Evolutionary conservation across 139 green algal species (phyloP).

Genomic region (Haematococcus sp.): DNA sequence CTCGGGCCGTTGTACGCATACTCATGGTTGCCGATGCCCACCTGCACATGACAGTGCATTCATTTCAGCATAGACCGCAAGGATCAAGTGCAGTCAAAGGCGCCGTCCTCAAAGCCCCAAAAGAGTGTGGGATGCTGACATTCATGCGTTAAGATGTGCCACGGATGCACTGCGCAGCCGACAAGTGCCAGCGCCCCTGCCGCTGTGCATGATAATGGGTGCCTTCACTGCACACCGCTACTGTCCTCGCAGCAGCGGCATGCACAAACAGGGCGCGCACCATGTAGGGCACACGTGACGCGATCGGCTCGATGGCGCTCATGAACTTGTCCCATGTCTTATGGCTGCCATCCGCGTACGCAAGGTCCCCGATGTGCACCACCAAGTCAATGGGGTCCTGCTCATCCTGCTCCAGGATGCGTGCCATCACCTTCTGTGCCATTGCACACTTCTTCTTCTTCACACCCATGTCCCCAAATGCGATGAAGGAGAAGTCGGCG

Average conservation of each 20-base stretch:
- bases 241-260: too few species aligned
- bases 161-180: background rate
- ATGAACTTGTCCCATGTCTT: constrained; percentile 79
- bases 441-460: constrained; percentile 26
- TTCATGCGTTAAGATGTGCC: background rate
- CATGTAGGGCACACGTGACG: constrained; percentile 67
- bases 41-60: constrained; percentile 3
- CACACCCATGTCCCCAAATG: constrained; percentile 74
- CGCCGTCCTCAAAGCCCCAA: too few species aligned
- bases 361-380: constrained; percentile 52
- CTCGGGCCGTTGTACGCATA: constrained; percentile 33
- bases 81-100: too few species aligned
- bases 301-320: constrained; percentile 63
- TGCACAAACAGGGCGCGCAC: too few species aligned
- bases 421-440: background rate
- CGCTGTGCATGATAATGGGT: too few species aligned
- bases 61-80: too few species aligned
- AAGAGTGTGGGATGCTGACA: too few species aligned
- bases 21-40: constrained; percentile 77
- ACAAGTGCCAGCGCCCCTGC: too few species aligned
- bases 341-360: constrained; percentile 43
- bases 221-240: too few species aligned
- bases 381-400: constrained; percentile 43
- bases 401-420: background rate
- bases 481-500: constrained; percentile 60